Percentiles rank a stretch among this genome's conserved stretches.
Evolutionary conservation across 2,329 filamentous ascomycete species (phyloP).

Genomic region (Fusarium humuli): DNA sequence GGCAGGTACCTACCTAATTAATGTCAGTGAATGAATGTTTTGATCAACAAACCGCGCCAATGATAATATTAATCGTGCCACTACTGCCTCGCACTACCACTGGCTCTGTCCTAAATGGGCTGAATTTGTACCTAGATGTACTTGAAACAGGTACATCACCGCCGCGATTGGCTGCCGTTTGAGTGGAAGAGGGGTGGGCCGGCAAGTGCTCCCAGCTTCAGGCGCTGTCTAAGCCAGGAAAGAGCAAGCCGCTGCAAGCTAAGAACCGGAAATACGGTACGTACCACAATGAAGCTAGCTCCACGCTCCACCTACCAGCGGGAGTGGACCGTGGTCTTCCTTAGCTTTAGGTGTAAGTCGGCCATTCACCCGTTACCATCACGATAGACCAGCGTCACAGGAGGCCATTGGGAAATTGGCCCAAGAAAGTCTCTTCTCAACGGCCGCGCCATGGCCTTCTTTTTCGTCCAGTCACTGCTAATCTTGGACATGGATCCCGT

Average conservation of each 20-base stretch:
- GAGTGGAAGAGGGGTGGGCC: conserved; percentile 7
- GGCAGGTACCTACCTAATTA: not conserved
- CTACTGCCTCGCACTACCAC: not conserved
- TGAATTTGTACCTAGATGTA: conserved; percentile 32
- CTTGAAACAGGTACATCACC: conserved; percentile 36
- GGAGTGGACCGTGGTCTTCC: conserved; percentile 28
- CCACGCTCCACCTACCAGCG: not conserved
- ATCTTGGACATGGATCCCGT: conserved; percentile 12
- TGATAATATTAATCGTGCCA: not conserved
- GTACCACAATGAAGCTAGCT: conserved; percentile 19
- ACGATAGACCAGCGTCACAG: conserved; percentile 45
- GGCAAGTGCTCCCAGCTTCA: conserved; percentile 16
- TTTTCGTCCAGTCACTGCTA: conserved; percentile 42
- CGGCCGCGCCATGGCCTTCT: conserved; percentile 39
- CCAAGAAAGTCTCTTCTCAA: conserved; percentile 33
- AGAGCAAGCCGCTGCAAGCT: conserved; percentile 23
- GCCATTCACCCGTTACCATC: conserved; percentile 29
- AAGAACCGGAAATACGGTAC: conserved; percentile 27
- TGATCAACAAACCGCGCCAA: not conserved
- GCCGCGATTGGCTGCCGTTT: conserved; percentile 25
- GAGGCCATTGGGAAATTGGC: conserved; percentile 45
- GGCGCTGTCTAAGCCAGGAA: conserved; percentile 29
- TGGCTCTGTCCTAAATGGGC: conserved; percentile 19
- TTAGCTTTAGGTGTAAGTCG: conserved; percentile 39
- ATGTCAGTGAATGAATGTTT: not conserved